These are phyloP conservation scores for Exophiala xenobiotica DNA, from an alignment of 2,329 filamentous ascomycete species.

Conservation along the genomic window DNA sequence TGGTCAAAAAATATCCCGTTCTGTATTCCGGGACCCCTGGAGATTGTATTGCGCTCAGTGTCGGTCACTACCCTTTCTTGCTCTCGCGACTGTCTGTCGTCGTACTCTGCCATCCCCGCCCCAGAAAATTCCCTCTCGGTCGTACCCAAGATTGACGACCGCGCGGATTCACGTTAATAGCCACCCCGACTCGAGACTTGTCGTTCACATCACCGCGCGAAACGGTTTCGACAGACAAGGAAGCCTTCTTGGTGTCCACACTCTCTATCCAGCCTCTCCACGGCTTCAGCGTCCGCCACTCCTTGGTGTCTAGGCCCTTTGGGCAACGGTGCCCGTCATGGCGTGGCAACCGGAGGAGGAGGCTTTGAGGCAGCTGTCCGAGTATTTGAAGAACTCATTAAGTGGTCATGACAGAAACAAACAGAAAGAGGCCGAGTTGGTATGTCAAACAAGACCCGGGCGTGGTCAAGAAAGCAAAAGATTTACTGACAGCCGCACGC, in stretches of 20 bases:
- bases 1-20: too few relatives aligned
- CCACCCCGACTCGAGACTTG: too few relatives aligned
- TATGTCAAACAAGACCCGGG: conserved; percentile 50
- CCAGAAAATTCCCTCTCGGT: conserved; percentile 14
- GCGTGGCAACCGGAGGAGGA: conserved; percentile 89
- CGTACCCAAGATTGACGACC: background rate
- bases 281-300: conserved; percentile 2
- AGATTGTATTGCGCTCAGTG: background rate
- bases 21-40: background rate
- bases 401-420: conserved; percentile 75
- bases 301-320: conserved; percentile 11
- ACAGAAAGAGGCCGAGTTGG: conserved; percentile 86
- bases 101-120: background rate
- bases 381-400: conserved; percentile 87
- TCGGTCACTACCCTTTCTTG: background rate
- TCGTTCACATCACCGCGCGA: too few relatives aligned
- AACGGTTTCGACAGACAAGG: background rate
- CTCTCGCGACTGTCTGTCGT: background rate
- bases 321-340: conserved; percentile 56
- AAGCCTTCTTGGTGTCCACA: background rate
- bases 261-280: background rate
- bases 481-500: background rate
- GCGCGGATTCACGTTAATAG: too few relatives aligned
- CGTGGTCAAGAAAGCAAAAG: background rate
- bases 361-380: conserved; percentile 83